phyloP scores from a whole-genome alignment of 2,329 filamentous ascomycete species.

The Fusarium pseudocircinatum region DNA sequence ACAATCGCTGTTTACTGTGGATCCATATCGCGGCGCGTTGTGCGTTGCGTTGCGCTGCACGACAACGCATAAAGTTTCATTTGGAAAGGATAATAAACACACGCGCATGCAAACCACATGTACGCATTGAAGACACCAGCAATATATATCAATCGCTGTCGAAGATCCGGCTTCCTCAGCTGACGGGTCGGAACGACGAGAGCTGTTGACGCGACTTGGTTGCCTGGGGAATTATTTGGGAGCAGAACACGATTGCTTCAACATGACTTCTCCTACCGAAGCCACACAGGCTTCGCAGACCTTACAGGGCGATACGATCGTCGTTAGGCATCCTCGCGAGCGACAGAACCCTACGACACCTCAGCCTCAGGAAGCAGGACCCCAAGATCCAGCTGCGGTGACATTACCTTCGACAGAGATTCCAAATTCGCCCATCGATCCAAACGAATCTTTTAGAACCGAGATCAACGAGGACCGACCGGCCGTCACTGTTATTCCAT shows the following conservation, averaged over 20 bases:
- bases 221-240: neutral
- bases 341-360: conserved; percentile 49
- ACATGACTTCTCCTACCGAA: conserved; percentile 49
- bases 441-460: conserved; percentile 59
- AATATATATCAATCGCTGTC: neutral
- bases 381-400: conserved; percentile 57
- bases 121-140: conserved; percentile 1
- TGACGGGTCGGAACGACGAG: neutral
- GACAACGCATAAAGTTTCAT: conserved; percentile 22
- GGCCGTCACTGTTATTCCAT: conserved; percentile 61
- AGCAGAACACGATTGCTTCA: conserved; percentile 30
- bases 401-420: conserved; percentile 68
- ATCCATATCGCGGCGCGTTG: conserved; percentile 27
- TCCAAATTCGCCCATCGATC: conserved; percentile 62
- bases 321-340: conserved; percentile 46
- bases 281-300: conserved; percentile 45
- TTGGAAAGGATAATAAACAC: conserved; percentile 31
- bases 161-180: neutral
- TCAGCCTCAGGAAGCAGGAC: conserved; percentile 45
- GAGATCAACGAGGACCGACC: conserved; percentile 60
- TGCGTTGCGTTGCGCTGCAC: conserved; percentile 32
- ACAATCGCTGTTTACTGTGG: conserved; percentile 21
- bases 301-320: conserved; percentile 42
- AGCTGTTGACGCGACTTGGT: conserved; percentile 26
- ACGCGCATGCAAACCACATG: conserved; percentile 18